Evolutionary conservation across 2,329 filamentous ascomycete genomes (phyloP).

Genomic region (Anthostomella pinea): DNA sequence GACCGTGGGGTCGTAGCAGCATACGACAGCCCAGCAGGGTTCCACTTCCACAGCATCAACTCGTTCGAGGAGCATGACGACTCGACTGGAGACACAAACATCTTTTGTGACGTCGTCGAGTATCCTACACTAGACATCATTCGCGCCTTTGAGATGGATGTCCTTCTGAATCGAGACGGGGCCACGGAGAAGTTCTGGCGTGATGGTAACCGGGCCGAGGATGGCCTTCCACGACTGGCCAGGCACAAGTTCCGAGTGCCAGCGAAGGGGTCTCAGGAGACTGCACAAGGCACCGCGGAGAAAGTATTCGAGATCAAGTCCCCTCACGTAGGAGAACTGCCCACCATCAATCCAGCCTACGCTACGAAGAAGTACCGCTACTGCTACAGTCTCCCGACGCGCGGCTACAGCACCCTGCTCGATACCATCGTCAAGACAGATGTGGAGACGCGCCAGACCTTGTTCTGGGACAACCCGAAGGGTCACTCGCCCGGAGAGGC

Average conservation of each 20-base stretch:
- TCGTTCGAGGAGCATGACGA: constrained; percentile 62
- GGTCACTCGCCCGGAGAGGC: constrained; percentile 68
- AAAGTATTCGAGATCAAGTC: constrained; percentile 46
- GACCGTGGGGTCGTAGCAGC: constrained; percentile 64
- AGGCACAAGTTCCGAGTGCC: constrained; percentile 43
- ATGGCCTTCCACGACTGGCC: constrained; percentile 37
- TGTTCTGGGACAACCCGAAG: constrained; percentile 54
- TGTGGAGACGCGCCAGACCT: constrained; percentile 45
- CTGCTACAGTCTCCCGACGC: constrained; percentile 55
- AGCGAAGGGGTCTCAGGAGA: not conserved
- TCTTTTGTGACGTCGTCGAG: constrained; percentile 64
- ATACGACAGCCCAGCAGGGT: constrained; percentile 66
- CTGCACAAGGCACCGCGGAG: constrained; percentile 4
- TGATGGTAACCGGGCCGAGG: constrained; percentile 38
- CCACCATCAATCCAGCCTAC: constrained; percentile 61
- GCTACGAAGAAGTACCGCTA: constrained; percentile 55
- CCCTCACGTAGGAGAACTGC: constrained; percentile 60
- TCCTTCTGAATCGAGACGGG: constrained; percentile 54
- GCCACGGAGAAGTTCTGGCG: constrained; percentile 43
- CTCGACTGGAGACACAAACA: constrained; percentile 38
- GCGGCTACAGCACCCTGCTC: constrained; percentile 57
- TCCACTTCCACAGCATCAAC: constrained; percentile 79
- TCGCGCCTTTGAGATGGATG: constrained; percentile 66
- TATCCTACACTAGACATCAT: constrained; percentile 66
- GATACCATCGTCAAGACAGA: constrained; percentile 68